Conservation (phyloP, 495 filamentous ascomycete species). For the Collariella sp. region DNA sequence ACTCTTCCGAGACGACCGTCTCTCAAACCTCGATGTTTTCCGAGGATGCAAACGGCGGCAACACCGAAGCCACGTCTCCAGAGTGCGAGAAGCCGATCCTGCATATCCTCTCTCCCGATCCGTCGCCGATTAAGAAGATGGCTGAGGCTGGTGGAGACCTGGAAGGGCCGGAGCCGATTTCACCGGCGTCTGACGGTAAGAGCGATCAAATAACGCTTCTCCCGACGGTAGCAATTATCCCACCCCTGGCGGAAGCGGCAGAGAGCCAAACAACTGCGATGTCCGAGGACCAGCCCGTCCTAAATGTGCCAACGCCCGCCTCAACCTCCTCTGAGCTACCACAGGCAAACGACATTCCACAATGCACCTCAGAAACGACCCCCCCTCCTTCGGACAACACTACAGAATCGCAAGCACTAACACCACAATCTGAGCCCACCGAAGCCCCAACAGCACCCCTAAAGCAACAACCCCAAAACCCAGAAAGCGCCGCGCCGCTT, state of each 20-base stretch:
- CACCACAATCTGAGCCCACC: too few relatives aligned
- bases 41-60: slow-evolving; percentile 16
- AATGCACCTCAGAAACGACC: background rate
- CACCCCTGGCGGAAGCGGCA: background rate
- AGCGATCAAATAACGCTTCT: background rate
- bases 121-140: slow-evolving; percentile 28
- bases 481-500: background rate
- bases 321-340: background rate
- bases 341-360: background rate
- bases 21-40: slow-evolving; percentile 20
- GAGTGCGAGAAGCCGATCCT: slow-evolving; percentile 30
- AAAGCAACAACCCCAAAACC: background rate
- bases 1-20: slow-evolving; percentile 15
- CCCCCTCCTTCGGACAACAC: background rate
- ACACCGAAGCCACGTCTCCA: slow-evolving; percentile 37
- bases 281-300: background rate
- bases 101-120: slow-evolving; percentile 29
- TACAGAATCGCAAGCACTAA: too few relatives aligned
- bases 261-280: too few relatives aligned
- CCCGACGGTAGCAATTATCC: slow-evolving; percentile 7
- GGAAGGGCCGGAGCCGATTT: slow-evolving; percentile 6
- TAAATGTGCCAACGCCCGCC: background rate
- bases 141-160: slow-evolving; percentile 3
- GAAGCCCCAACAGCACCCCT: too few relatives aligned
- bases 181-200: background rate